Evolutionary conservation across 1,284 basidiomycete genomes (phyloP).

Genomic region (Exobasidium cylindrosporum): DNA sequence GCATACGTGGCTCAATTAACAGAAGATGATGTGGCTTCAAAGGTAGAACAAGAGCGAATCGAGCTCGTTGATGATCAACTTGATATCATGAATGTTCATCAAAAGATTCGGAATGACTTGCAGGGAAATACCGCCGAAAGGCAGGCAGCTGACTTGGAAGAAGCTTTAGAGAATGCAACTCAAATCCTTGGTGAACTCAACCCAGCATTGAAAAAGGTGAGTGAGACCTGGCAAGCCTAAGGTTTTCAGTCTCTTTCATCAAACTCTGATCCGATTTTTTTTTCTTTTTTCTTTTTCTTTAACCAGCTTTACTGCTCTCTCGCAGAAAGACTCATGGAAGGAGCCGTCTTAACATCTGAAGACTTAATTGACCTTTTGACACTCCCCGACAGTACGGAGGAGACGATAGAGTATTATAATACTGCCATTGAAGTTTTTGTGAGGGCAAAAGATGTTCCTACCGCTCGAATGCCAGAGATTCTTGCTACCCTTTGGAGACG

Average conservation of each 20-base stretch:
- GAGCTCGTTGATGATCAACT: constrained; percentile 59
- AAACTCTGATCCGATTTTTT: too few relatives aligned
- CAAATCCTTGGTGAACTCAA: background rate
- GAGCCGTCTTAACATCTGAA: constrained; percentile 57
- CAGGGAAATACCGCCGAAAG: background rate
- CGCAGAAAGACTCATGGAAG: constrained; percentile 45
- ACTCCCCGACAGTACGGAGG: constrained; percentile 58
- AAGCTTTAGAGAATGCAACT: background rate
- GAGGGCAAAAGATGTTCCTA: constrained; percentile 63
- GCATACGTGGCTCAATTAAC: constrained; percentile 65
- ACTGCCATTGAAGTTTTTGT: constrained; percentile 59
- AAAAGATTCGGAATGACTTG: constrained; percentile 39
- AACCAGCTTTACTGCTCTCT: background rate
- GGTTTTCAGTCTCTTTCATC: too few relatives aligned
- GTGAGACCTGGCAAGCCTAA: too few relatives aligned
- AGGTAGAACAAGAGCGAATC: constrained; percentile 46
- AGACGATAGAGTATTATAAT: constrained; percentile 56
- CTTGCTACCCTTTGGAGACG: constrained; percentile 78
- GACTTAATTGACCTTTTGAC: constrained; percentile 61
- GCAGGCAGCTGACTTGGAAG: background rate
- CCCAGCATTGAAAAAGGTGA: constrained; percentile 4
- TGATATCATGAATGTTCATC: constrained; percentile 63
- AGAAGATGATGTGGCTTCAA: constrained; percentile 20
- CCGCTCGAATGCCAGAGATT: constrained; percentile 59
- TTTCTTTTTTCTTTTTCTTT: too few relatives aligned